These are phyloP conservation scores for Lotus japonicus DNA, from an alignment of 306 rosid species.

Conservation along the genomic window DNA sequence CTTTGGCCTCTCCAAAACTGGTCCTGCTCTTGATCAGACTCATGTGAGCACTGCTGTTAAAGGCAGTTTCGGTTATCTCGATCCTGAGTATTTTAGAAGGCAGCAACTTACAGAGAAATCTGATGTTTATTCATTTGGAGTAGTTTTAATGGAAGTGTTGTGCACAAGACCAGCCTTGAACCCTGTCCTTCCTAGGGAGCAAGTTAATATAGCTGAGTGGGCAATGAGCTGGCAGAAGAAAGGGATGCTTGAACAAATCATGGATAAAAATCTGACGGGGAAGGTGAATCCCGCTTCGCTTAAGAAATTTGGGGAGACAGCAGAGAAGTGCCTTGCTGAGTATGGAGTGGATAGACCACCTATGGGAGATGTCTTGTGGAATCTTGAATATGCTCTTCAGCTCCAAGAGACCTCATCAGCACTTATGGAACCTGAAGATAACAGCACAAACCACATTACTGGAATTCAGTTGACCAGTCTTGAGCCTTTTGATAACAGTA, in stretches of 20 bases:
- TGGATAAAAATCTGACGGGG: conserved; percentile 81
- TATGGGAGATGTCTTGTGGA: conserved; percentile 96
- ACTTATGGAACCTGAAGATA: conserved; percentile 85
- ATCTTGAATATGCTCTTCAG: conserved; percentile 90
- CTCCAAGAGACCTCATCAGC: conserved; percentile 82
- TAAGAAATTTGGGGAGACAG: conserved; percentile 91
- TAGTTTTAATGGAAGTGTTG: conserved; percentile 90
- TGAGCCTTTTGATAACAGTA: conserved; percentile 81
- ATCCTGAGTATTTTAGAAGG: conserved; percentile 93
- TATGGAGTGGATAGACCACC: conserved; percentile 94
- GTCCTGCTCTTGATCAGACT: conserved; percentile 94
- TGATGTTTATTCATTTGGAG: conserved; percentile 95
- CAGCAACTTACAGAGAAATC: conserved; percentile 99
- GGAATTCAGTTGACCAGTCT: conserved; percentile 68
- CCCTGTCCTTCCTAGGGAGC: conserved; percentile 94
- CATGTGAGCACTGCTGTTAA: conserved; percentile 98
- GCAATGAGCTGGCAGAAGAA: conserved; percentile 95
- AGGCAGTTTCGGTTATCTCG: conserved; percentile 97
- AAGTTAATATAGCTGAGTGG: conserved; percentile 98
- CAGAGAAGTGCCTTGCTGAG: conserved; percentile 92
- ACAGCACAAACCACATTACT: conserved; percentile 88
- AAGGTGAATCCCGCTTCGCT: conserved; percentile 84
- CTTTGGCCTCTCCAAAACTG: conserved; percentile 92
- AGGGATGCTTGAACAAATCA: conserved; percentile 93
- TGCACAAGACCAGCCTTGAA: conserved; percentile 97